These are phyloP conservation scores for Periconia sp. DNA, from an alignment of 2,329 filamentous ascomycete species.

Conservation along the genomic window DNA sequence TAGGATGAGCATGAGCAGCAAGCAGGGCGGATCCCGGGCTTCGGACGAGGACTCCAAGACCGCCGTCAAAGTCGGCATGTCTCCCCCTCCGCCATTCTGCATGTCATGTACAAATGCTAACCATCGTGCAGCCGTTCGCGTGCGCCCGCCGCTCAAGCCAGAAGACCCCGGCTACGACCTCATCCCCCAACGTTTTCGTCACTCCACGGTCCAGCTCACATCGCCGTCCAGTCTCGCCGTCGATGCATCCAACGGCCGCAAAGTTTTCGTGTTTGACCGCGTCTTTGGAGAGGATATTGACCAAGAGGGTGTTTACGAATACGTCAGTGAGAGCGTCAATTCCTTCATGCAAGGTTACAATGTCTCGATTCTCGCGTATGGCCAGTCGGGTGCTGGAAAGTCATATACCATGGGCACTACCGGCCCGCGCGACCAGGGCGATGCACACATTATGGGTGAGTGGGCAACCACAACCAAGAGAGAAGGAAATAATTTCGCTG, in stretches of 20 bases:
- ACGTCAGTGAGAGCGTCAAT: conserved; percentile 83
- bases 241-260: conserved; percentile 88
- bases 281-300: conserved; percentile 83
- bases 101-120: conserved; percentile 15
- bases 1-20: conserved; percentile 82
- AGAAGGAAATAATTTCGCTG: conserved; percentile 9
- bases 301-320: conserved; percentile 93
- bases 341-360: conserved; percentile 97
- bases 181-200: conserved; percentile 92
- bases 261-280: conserved; percentile 94
- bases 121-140: conserved; percentile 72
- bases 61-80: conserved; percentile 94
- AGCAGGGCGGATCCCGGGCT: conserved; percentile 73
- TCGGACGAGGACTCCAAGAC: conserved; percentile 91
- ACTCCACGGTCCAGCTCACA: conserved; percentile 86
- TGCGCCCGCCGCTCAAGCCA: conserved; percentile 81
- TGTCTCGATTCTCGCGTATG: conserved; percentile 94
- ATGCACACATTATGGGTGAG: conserved; percentile 77
- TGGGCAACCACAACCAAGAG: conserved; percentile 51
- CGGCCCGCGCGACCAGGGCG: conserved; percentile 74
- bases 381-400: conserved; percentile 96
- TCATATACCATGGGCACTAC: conserved; percentile 99
- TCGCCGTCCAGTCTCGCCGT: conserved; percentile 83
- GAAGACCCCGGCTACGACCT: conserved; percentile 91
- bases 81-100: conserved; percentile 7